phyloP scores from a whole-genome alignment of 202 grass and related monocot genomes.

The Setaria italica region DNA sequence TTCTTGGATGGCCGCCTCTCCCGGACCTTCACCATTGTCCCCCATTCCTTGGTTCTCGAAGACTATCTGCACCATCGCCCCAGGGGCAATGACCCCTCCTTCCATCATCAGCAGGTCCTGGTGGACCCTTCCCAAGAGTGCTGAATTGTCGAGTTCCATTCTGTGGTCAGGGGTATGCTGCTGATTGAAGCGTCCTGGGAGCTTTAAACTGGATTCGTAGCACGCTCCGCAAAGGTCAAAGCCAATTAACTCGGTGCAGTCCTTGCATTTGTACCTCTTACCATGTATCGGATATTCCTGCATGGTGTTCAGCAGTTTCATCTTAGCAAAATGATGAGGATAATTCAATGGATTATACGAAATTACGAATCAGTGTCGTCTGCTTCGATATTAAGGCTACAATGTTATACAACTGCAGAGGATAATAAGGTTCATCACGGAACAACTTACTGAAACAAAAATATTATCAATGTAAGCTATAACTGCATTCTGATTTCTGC shows the following conservation, averaged over 20 bases:
- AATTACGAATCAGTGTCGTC: background rate
- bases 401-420: background rate
- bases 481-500: background rate
- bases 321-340: constrained; percentile 23
- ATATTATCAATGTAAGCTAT: constrained; percentile 11
- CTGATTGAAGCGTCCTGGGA: constrained; percentile 90
- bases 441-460: constrained; percentile 19
- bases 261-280: constrained; percentile 80
- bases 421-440: background rate
- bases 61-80: background rate
- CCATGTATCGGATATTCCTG: constrained; percentile 81
- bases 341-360: constrained; percentile 9
- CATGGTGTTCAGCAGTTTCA: constrained; percentile 25
- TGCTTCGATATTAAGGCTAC: background rate
- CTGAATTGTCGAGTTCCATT: constrained; percentile 58
- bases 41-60: constrained; percentile 12
- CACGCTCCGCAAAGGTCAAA: constrained; percentile 88
- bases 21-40: background rate
- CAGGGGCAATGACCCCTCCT: constrained; percentile 2
- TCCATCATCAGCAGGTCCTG: background rate
- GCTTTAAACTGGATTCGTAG: constrained; percentile 65
- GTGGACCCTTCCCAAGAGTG: constrained; percentile 1
- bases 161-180: constrained; percentile 86
- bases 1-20: constrained; percentile 26
- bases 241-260: constrained; percentile 73